Conservation (phyloP, 306 rosid genomes). For the Dryas alaskensis region DNA sequence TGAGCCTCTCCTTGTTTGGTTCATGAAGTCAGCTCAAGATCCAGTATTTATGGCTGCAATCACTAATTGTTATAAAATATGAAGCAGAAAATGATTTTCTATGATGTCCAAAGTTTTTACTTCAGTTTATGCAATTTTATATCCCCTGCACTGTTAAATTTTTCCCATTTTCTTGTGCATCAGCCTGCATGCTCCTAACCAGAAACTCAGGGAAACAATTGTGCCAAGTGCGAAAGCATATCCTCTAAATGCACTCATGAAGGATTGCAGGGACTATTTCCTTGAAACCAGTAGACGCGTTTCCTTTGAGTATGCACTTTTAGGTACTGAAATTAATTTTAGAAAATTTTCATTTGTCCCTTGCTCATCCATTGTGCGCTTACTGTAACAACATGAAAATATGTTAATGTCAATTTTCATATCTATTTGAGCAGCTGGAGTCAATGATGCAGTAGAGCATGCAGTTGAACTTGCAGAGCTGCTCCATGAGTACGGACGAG, state of each 20-base stretch:
- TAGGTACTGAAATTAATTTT: conserved; percentile 55
- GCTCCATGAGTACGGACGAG: conserved; percentile 61
- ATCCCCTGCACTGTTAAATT: conserved; percentile 3
- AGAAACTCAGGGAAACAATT: conserved; percentile 85
- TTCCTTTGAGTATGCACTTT: conserved; percentile 90
- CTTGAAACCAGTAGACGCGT: conserved; percentile 73
- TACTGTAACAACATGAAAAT: conserved; percentile 14
- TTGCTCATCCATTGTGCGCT: not conserved
- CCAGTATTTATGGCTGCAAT: not conserved
- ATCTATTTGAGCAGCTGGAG: conserved; percentile 71
- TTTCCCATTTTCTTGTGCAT: conserved; percentile 22
- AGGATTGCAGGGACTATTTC: conserved; percentile 76
- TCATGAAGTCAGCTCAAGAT: not conserved
- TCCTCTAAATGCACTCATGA: conserved; percentile 81
- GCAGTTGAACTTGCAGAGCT: conserved; percentile 83
- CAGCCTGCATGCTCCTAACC: conserved; percentile 97
- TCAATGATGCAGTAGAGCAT: conserved; percentile 76
- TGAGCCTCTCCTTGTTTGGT: not conserved
- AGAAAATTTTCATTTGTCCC: not conserved
- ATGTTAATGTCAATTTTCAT: conserved; percentile 14
- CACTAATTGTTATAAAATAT: not conserved
- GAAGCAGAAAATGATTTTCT: not conserved
- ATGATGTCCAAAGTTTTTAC: not conserved
- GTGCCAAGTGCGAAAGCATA: conserved; percentile 98
- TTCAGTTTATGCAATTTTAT: conserved; percentile 3